Evolutionary conservation across 2,329 filamentous ascomycete species (phyloP), one percentile per base, ranked within the genome.

Genomic region (Colletotrichum cuscutae): DNA sequence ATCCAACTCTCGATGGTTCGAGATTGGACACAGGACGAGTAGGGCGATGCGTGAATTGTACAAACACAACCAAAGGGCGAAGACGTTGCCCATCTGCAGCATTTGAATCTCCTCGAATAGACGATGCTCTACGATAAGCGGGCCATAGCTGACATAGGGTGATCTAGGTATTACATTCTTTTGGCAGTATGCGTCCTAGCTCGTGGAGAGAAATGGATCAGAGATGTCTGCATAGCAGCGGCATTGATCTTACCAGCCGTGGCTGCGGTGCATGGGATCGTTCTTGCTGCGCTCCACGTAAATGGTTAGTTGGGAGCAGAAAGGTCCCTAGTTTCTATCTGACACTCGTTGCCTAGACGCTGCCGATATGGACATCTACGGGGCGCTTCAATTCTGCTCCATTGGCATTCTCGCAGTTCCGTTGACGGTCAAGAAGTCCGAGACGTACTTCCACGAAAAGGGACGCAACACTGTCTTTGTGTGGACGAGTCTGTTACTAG

Each of bases 281-380:
- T 91, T 13, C 84, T 93, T 7, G 87, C 90, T 1, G 84, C 85
- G 3, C 76, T 90, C 12, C 91, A 93, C 77, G 83, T 86, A n/a
- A 82, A 89, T 70, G 84, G 91, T 91, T 76, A 81, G 88, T 77
- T 26, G 1, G 52, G 15, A n/a, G 13, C 9, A 22, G 15, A 13
- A 19, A 7, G 6, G 9, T 7, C 4, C 6, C 26, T 30, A 1
- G 0, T 15, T 26, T 22, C 49, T 12, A 12, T 26, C 58, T 42
- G 8, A 35, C 54, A 72, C 30, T 64, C 68, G 64, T 19, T 32
- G 7, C 9, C n/a, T 42, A 92, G 90, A 83, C 64, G 91, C 89
- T 15, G 86, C 92, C 15, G 91, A 93, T 76, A 89, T 93, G 87
- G 91, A 93, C 75, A 83, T 93, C 4, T 93, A 88, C 69, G 91